Base-by-base conservation (phyloP, 176 grass and related monocot genomes). In the Eleusine indica region DNA sequence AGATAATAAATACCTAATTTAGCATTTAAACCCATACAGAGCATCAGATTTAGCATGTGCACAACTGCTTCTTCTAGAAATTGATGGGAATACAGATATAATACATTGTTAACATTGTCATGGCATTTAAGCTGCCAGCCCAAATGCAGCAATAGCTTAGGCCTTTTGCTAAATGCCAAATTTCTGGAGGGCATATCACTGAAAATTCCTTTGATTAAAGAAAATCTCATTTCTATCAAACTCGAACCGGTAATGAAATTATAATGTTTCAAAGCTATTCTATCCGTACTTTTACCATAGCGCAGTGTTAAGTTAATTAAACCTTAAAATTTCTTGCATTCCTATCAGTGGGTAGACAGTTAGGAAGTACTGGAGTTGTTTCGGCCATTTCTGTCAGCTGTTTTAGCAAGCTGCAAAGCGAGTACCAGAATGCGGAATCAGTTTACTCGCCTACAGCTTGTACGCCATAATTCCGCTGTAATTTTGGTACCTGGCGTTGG, bases 401-500 rank as follows among this genome's bases (percentile, higher is more conserved):
- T 82, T 57, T 66, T 38, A 65, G 35, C 65, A 71, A 76, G 54
- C 43, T 19, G 42, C 32, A 76, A 71, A 76, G 25, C 22, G 18
- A 71, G 65, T 4, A 71, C 22, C 15, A 64, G 46, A 75, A 80
- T 54, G 71, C 6, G 32, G 71, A 65, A 15, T 19, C 12, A 71
- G 42, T 46, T 47, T 3, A 52, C 75, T 75, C 35, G n/a, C 7
- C 76, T 17, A 56, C 11, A 48, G 58, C 40, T 60, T 17, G 40
- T 11, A 57, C 63, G 13, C 11, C 21, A 9, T 11, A 75, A 62
- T 68, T 69, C 30, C 4, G 9, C 61, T 57, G 17, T 9, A 30
- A 41, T 37, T 78, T 9, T 38, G n/a, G 60, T 77, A 99, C 96
- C 96, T 99, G 85, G 93, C 89, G 87, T 84, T 92, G 75, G 91